Evolutionary conservation across 1,284 basidiomycete species (phyloP), one percentile per base, ranked within the genome.

Genomic region (Laetiporus sulphureus): DNA sequence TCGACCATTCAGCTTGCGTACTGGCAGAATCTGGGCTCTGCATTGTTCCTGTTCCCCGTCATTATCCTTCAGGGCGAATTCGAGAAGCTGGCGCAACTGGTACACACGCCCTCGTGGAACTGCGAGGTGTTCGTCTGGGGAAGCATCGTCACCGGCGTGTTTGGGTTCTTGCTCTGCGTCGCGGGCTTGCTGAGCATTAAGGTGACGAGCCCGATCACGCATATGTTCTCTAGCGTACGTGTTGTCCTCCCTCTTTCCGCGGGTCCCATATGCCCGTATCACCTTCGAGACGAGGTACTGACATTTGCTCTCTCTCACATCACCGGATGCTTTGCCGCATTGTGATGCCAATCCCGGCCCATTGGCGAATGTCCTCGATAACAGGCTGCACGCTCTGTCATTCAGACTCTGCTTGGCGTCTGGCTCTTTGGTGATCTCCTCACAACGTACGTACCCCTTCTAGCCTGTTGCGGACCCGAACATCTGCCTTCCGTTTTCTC

Each of bases 201-300:
- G 54, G 71, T 83, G 36, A 84, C 81, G 11, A 80, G 77, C 51
- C 82, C 81, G 5, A 69, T 84, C 42, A 83, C 81, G 2, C 82
- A 83, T 57, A 85, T 85, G 82, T 82, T 84, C 61, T 79, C 77
- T 15, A 80, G 78, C 53, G 81, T 83, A 53, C 59, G 77, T 70
- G 18, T 34, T 25, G 13, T 46, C 18, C 39, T 39, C 39, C 42
- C 36, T 42, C 18, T 32, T 19, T 25, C 41, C 10, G 30, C 15
- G 29, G 8, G 30, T 18, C 18, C 32, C 32, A 41, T n/a, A 31
- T n/a, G 22, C 36, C 31, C 36, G 19, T 41, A 24, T 23, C 27
- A 38, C 22, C 37, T 23, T 43, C 23, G 5, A 19, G 5, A 20
- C 22, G 16, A 32, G 15, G 10, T 32, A 21, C 33, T 35, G 33